Conservation (phyloP, 108 stramenopile species). For the Skeletonema potamos region DNA sequence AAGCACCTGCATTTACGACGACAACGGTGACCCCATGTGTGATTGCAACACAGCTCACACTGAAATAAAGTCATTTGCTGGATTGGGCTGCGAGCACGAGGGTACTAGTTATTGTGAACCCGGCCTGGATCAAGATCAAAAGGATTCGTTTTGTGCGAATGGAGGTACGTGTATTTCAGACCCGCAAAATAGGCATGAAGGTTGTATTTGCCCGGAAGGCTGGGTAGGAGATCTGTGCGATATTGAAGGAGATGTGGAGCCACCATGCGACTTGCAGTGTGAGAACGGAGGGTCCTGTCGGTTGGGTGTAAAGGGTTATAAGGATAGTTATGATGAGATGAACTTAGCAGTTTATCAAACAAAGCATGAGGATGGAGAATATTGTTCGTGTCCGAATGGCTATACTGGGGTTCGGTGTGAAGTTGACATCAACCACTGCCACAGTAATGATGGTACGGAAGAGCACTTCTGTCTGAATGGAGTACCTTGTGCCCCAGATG, state of each 20-base stretch:
- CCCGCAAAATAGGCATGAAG: slow-evolving; percentile 19
- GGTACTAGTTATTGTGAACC: slow-evolving; percentile 24
- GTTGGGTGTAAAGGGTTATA: slow-evolving; percentile 40
- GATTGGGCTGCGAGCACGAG: slow-evolving; percentile 31
- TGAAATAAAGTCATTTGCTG: slow-evolving; percentile 26
- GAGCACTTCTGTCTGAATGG: slow-evolving; percentile 58
- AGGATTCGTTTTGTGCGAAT: slow-evolving; percentile 40
- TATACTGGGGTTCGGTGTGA: slow-evolving; percentile 67
- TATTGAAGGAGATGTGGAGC: slow-evolving; percentile 26
- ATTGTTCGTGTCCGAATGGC: slow-evolving; percentile 59
- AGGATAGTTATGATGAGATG: slow-evolving; percentile 27
- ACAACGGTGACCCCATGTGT: slow-evolving; percentile 17
- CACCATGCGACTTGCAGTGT: slow-evolving; percentile 30
- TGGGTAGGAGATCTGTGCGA: slow-evolving; percentile 43
- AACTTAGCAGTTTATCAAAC: slow-evolving; percentile 10
- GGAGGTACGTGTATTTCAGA: slow-evolving; percentile 29
- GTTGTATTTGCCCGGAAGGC: slow-evolving; percentile 32
- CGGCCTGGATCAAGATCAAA: slow-evolving; percentile 32
- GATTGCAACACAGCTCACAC: slow-evolving; percentile 41
- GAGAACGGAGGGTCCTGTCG: slow-evolving; percentile 41
- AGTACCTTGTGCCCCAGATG: slow-evolving; percentile 28
- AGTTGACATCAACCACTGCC: slow-evolving; percentile 47
- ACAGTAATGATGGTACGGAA: slow-evolving; percentile 13
- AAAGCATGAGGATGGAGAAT: slow-evolving; percentile 49
- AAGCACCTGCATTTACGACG: slow-evolving; percentile 32